Evolutionary conservation across 2,329 filamentous ascomycete species (phyloP).

Genomic region (Stylonectria norvegica): DNA sequence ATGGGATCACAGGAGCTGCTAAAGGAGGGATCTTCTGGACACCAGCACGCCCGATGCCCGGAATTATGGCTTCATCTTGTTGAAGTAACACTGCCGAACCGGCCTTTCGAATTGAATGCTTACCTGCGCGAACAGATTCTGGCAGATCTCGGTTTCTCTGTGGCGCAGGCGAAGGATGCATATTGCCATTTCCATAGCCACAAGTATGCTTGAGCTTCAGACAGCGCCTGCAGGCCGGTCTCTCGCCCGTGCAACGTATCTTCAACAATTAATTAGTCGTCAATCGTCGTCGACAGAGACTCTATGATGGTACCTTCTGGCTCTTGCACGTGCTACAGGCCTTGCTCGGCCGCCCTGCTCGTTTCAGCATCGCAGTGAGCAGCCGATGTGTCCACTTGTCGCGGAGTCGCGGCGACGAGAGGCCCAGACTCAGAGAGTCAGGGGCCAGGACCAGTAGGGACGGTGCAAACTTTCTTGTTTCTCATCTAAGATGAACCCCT

Average conservation of each 20-base stretch:
- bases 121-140: background rate
- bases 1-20: background rate
- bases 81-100: no score
- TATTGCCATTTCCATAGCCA: background rate
- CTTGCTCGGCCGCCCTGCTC: conserved; percentile 14
- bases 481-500: no score
- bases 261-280: background rate
- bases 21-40: background rate
- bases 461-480: no score
- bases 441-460: no score
- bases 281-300: no score
- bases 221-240: conserved; percentile 18
- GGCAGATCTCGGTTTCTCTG: background rate
- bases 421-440: no score
- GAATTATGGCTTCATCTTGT: no score
- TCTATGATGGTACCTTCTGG: conserved; percentile 22
- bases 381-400: no score
- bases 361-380: no score
- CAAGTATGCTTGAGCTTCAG: conserved; percentile 5
- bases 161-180: no score
- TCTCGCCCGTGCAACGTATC: conserved; percentile 19
- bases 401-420: no score
- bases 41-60: background rate
- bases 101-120: no score
- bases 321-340: conserved; percentile 16